These are phyloP conservation scores for Podospora conica DNA, from an alignment of 495 filamentous ascomycete species.

Conservation along the genomic window DNA sequence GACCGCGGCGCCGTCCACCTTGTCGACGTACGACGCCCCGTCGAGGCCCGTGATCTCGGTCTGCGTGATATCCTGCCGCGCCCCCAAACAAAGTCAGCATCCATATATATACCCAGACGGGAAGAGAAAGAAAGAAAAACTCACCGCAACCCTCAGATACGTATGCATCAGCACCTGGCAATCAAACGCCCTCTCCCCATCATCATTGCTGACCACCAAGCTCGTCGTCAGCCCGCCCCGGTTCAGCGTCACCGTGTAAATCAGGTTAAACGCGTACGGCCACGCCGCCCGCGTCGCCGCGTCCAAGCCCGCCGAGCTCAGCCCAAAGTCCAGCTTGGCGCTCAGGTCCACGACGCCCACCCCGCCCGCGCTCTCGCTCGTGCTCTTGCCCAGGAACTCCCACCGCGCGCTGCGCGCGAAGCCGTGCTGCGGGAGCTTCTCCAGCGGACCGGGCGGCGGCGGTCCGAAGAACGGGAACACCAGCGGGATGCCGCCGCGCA, in stretches of 20 bases:
- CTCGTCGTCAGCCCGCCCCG: conserved; percentile 70
- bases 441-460: conserved; percentile 65
- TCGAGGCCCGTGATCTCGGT: conserved; percentile 67
- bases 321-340: conserved; percentile 92
- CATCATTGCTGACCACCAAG: conserved; percentile 83
- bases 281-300: conserved; percentile 59
- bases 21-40: conserved; percentile 70
- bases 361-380: conserved; percentile 42
- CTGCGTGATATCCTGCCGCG: conserved; percentile 68
- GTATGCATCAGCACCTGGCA: conserved; percentile 91
- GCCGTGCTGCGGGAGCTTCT: conserved; percentile 82
- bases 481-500: conserved; percentile 78
- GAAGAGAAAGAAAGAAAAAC: conserved; percentile 25
- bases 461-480: conserved; percentile 97
- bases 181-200: conserved; percentile 63
- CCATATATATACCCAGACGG: too few relatives aligned
- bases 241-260: conserved; percentile 84
- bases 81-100: not conserved
- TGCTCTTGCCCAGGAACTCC: conserved; percentile 69
- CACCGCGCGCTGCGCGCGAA: conserved; percentile 83
- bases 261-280: conserved; percentile 79
- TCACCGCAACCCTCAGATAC: conserved; percentile 74
- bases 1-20: conserved; percentile 53
- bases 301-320: conserved; percentile 59
- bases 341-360: conserved; percentile 49